phyloP scores from a whole-genome alignment of 2,329 filamentous ascomycete species.

The Dactylonectria estremocensis region DNA sequence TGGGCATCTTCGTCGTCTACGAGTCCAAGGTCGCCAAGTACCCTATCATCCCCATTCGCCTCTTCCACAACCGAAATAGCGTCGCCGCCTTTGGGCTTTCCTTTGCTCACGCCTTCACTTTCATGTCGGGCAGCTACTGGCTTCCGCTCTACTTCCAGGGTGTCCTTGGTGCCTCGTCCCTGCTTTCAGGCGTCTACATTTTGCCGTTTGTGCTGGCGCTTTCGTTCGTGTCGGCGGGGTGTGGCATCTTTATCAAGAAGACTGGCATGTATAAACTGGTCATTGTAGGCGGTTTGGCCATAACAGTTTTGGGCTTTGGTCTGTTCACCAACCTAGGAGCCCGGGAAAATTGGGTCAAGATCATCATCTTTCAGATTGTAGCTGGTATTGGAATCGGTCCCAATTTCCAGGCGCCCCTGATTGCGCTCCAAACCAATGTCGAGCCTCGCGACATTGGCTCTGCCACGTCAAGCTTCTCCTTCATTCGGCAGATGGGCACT shows the following conservation, averaged over 20 bases:
- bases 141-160: slow-evolving; percentile 89
- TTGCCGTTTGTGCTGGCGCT: slow-evolving; percentile 79
- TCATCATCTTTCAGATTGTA: slow-evolving; percentile 74
- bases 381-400: slow-evolving; percentile 76
- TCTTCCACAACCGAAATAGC: slow-evolving; percentile 79
- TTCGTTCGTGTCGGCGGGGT: slow-evolving; percentile 72
- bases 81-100: slow-evolving; percentile 75
- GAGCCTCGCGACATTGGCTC: slow-evolving; percentile 76
- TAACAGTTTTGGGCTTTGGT: slow-evolving; percentile 77
- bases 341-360: slow-evolving; percentile 67
- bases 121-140: slow-evolving; percentile 85
- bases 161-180: slow-evolving; percentile 76
- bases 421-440: slow-evolving; percentile 77
- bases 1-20: slow-evolving; percentile 78
- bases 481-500: slow-evolving; percentile 78
- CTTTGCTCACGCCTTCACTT: slow-evolving; percentile 82
- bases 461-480: slow-evolving; percentile 77
- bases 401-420: slow-evolving; percentile 78
- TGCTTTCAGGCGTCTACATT: slow-evolving; percentile 82
- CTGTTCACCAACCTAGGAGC: slow-evolving; percentile 74
- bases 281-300: slow-evolving; percentile 71
- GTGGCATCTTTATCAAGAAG: slow-evolving; percentile 72
- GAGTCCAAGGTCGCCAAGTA: slow-evolving; percentile 83
- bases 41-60: slow-evolving; percentile 81
- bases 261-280: slow-evolving; percentile 76